phyloP scores from a whole-genome alignment of 805 yeast species.

The Yarrowia osloensis region DNA sequence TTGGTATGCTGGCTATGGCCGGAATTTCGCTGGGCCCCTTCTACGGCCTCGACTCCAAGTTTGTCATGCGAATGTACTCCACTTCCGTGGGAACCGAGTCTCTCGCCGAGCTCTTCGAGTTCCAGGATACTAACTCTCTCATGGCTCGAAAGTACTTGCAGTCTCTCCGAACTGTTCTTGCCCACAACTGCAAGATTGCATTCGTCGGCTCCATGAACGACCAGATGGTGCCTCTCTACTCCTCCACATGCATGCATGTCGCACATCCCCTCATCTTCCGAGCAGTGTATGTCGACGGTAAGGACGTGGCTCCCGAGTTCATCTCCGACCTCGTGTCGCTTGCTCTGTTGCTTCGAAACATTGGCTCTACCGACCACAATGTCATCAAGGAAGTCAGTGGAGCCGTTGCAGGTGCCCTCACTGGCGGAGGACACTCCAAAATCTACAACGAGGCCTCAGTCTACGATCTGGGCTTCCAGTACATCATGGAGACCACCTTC shows the following conservation, averaged over 20 bases:
- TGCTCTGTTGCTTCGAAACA: conserved; percentile 70
- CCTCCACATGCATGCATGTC: conserved; percentile 78
- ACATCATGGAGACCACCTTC: conserved; percentile 73
- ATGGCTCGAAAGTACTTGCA: conserved; percentile 73
- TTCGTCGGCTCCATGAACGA: conserved; percentile 91
- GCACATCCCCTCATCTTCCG: conserved; percentile 88
- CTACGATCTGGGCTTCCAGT: conserved; percentile 74
- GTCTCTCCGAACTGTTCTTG: conserved; percentile 63
- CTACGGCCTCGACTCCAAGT: conserved; percentile 81
- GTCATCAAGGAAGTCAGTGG: conserved; percentile 80
- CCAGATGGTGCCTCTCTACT: conserved; percentile 89
- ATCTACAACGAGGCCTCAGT: conserved; percentile 84
- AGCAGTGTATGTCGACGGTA: conserved; percentile 85
- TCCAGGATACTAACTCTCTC: conserved; percentile 71
- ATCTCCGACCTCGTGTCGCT: conserved; percentile 71
- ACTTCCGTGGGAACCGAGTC: conserved; percentile 83
- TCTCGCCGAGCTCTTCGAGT: conserved; percentile 79
- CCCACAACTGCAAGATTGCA: conserved; percentile 72
- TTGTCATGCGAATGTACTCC: conserved; percentile 84
- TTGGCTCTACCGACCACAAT: conserved; percentile 83
- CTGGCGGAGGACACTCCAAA: conserved; percentile 93
- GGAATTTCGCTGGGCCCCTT: conserved; percentile 94
- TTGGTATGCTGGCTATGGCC: conserved; percentile 90
- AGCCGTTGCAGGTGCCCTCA: conserved; percentile 81
- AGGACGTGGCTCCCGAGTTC: conserved; percentile 76